Conservation (phyloP, 495 filamentous ascomycete genomes). For the Aspergillus leporis region DNA sequence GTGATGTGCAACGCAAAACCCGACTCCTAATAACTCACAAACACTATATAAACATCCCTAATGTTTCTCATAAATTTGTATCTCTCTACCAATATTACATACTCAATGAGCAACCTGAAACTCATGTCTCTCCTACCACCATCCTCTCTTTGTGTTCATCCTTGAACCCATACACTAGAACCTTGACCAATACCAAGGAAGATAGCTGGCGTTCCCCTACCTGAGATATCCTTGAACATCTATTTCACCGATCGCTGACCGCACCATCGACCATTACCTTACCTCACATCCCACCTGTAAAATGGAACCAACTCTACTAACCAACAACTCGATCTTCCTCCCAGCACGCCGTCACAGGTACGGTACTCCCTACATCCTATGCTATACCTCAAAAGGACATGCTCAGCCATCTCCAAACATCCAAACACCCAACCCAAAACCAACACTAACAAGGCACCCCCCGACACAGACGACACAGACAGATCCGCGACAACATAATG, state of each 20-base stretch:
- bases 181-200: neutral
- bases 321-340: neutral
- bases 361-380: neutral
- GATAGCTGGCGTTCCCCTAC: neutral
- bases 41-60: constrained; percentile 22
- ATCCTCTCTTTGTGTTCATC: neutral
- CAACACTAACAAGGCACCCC: constrained; percentile 32
- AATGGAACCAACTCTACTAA: neutral
- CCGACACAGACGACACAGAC: constrained; percentile 61
- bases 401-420: neutral
- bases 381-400: neutral
- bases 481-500: constrained; percentile 60
- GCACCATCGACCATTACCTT: neutral
- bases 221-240: neutral
- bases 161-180: neutral
- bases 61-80: constrained; percentile 19
- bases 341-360: neutral
- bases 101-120: neutral
- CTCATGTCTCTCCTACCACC: neutral
- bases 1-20: constrained; percentile 14
- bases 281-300: neutral
- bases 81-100: neutral
- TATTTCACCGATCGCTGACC: constrained; percentile 42
- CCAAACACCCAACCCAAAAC: constrained; percentile 21
- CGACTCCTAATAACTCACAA: constrained; percentile 31